Conservation (phyloP, 1,284 basidiomycete species). For the Phellinidium pouzarii region DNA sequence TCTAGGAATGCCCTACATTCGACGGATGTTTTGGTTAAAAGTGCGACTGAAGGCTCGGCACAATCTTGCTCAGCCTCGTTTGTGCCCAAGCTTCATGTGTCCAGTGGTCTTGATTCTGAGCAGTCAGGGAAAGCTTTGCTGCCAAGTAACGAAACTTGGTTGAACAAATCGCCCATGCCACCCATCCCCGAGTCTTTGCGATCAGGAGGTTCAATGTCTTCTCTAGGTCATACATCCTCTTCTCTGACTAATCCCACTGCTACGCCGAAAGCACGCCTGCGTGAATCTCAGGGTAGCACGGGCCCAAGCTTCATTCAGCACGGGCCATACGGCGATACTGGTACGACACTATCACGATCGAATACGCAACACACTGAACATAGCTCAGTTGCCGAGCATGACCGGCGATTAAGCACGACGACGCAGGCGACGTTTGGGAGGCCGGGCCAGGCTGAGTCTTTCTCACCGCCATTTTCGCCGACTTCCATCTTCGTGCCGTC, state of each 20-base stretch:
- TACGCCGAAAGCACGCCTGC: slow-evolving; percentile 2
- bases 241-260: neutral
- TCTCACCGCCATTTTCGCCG: neutral
- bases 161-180: slow-evolving; percentile 12
- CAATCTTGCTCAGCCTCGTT: neutral
- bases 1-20: slow-evolving; percentile 5
- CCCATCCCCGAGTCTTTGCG: slow-evolving; percentile 14
- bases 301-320: neutral
- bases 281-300: neutral
- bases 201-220: slow-evolving; percentile 6
- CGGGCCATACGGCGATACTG: slow-evolving; percentile 5
- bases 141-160: slow-evolving; percentile 6
- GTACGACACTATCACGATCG: slow-evolving; percentile 9
- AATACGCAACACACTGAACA: slow-evolving; percentile 4
- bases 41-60: neutral
- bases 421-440: slow-evolving; percentile 13
- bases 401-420: slow-evolving; percentile 2
- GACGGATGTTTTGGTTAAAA: neutral
- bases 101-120: neutral
- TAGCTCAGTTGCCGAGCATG: neutral
- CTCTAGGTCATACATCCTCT: neutral
- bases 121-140: neutral
- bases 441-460: neutral
- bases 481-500: neutral
- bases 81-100: neutral